These are phyloP conservation scores for Neonectria ditissima DNA, from an alignment of 2,329 filamentous ascomycete genomes.

Conservation along the genomic window DNA sequence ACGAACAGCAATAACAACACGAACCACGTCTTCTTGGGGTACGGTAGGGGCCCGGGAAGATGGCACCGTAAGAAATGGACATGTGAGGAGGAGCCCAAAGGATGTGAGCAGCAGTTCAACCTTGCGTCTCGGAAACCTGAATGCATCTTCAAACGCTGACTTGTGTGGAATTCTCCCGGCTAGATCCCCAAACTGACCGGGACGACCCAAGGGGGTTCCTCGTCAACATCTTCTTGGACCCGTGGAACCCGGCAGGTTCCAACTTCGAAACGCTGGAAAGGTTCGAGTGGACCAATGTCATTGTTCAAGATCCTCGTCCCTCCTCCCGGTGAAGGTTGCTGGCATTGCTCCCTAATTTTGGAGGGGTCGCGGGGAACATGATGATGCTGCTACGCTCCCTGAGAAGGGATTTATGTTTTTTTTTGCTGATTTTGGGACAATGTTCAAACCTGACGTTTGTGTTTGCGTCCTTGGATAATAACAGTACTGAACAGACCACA, in stretches of 20 bases:
- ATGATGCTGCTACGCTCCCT: neutral
- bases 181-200: constrained; percentile 41
- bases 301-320: constrained; percentile 40
- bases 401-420: neutral
- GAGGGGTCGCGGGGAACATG: neutral
- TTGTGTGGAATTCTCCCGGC: neutral
- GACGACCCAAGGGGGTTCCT: constrained; percentile 50
- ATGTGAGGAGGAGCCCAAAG: constrained; percentile 31
- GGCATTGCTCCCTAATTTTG: neutral
- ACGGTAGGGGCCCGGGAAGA: constrained; percentile 26
- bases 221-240: constrained; percentile 50
- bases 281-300: constrained; percentile 44
- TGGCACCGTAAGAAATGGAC: constrained; percentile 47
- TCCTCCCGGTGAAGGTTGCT: neutral
- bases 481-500: neutral
- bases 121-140: neutral
- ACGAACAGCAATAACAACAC: constrained; percentile 13
- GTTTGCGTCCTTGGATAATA: neutral
- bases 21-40: constrained; percentile 41
- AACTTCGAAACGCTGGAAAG: constrained; percentile 37
- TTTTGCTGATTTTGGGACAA: constrained; percentile 4
- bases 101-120: constrained; percentile 42
- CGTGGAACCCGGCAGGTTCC: constrained; percentile 44
- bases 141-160: neutral
- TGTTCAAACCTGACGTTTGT: neutral